Base-by-base conservation (phyloP, 1,139 yeast genomes). In the Saccharomycopsis hybrid region DNA sequence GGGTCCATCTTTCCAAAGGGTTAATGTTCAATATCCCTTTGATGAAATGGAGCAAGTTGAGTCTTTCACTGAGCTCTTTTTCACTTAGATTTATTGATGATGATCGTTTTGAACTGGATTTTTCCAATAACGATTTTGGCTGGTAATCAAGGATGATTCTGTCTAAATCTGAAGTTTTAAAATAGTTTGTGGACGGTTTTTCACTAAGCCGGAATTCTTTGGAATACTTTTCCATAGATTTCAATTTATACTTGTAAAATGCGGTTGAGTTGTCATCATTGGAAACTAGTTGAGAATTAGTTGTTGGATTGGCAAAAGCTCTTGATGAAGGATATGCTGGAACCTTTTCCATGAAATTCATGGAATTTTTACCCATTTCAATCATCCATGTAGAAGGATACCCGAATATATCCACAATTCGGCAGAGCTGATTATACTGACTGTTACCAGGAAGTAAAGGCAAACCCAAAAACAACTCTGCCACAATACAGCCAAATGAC, bases 401-500 rank as follows among this genome's bases (percentile, higher is more conserved):
- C 0, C 96, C 97, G 53, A 90, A 67, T 71, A 90, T 85, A 48
- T 85, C 85, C 4, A 84, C 79, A 44, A 92, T 89, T 59, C 96
- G 79, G 59, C 82, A 76, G 44, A 94, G 69, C 65, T 90, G 97
- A 62, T 92, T 89, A 66, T 84, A 92, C 65, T 92, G 98, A 0
- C 96, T 86, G 3, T 90, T 78, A 2, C 98, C 98, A 0, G 99
- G 97, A 60, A 92, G 89, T 60, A 92, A 74, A 1, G 99, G 99
- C 51, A 92, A 72, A 0, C 99, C 99, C 50, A 92, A 68, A 60
- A 89, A 92, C 50, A 92, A 69, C 64, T 92, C 99, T 1, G 96
- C 97, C 35, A 90, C 84, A 49, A 94, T 92, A 69, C 99, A 92
- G 1, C 98, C 99, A 43, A 92, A 71, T 1, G 97, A 89, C 99